Evolutionary conservation across 2,329 filamentous ascomycete genomes (phyloP), one percentile per base, ranked within the genome.

Genomic region (Aspergillus sp.): DNA sequence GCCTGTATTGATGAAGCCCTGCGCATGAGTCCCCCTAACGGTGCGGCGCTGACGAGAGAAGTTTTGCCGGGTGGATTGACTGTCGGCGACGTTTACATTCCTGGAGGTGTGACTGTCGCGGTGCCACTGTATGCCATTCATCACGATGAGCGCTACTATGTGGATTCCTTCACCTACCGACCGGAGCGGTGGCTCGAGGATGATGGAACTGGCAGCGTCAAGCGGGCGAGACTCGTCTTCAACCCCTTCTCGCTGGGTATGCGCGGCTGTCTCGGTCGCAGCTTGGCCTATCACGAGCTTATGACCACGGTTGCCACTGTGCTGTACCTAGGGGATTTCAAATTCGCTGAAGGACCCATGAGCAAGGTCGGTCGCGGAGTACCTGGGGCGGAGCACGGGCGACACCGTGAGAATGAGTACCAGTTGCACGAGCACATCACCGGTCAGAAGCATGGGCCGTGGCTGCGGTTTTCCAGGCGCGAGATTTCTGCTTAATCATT

Each of bases 151-250:
- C 17, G 21, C 2, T 17, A 17, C 10, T 59, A 47, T 23, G 15
- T 4, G 3, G 13, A 59, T 13, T 23, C 57, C 4, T 39, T 38
- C 13, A 28, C 4, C 32, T 60, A 55, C 21, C 38, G 45, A 1
- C 58, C 58, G 1, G 52, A 60, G 58, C 41, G 57, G 13, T 59
- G 51, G 41, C 30, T 59, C 12, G 8, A 59, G 17, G 7, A 47
- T 17, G 25, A 47, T 3, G n/a, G 48, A 6, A 30, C 9, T 5
- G 51, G 12, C 45, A 36, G 13, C 23, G 51, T 36, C 45, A 51
- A 51, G 48, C 48, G 48, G 15, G 48, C 25, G 25, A 51, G 48
- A 51, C 48, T 19, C 8, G 50, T 28, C 28, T 53, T 53, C 32
- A 17, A 23, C 28, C 50, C 50, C 4, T 53, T 53, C 19, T 38